Conservation (phyloP, 805 yeast genomes). For the Candida bentonensis region DNA sequence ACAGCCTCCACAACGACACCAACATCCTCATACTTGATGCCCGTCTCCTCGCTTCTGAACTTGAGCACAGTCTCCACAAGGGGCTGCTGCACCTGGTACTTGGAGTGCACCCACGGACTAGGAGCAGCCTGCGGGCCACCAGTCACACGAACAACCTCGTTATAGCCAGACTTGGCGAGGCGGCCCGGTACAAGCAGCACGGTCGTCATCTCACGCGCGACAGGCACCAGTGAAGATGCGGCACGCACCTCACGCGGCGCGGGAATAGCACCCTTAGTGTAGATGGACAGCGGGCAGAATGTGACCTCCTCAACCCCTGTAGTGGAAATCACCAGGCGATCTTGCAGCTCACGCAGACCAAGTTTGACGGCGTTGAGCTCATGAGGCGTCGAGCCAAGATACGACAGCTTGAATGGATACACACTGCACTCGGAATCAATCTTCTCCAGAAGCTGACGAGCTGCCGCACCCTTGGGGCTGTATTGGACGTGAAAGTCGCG, state of each 20-base stretch:
- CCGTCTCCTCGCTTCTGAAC: conserved; percentile 17
- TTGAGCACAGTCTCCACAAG: conserved; percentile 26
- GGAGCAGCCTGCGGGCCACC: conserved; percentile 60
- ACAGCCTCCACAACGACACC: neutral
- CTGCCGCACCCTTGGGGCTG: conserved; percentile 57
- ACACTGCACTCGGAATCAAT: conserved; percentile 70
- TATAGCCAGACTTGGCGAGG: conserved; percentile 23
- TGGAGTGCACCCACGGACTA: conserved; percentile 84
- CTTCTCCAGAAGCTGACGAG: conserved; percentile 55
- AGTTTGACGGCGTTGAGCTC: conserved; percentile 52
- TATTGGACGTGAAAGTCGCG: conserved; percentile 81
- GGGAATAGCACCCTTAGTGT: conserved; percentile 49
- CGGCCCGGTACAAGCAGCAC: conserved; percentile 39
- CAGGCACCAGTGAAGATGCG: conserved; percentile 40
- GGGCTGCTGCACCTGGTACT: conserved; percentile 34
- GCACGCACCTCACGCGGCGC: conserved; percentile 26
- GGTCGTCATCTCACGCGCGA: conserved; percentile 71
- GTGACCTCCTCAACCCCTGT: conserved; percentile 61
- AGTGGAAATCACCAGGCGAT: conserved; percentile 63
- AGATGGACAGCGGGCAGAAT: conserved; percentile 55
- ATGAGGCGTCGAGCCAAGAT: conserved; percentile 40
- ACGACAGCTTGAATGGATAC: conserved; percentile 78
- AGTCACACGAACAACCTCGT: conserved; percentile 59
- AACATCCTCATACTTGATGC: conserved; percentile 21
- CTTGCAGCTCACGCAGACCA: conserved; percentile 67